Conservation (phyloP, 371 early-diverging fungal genomes). For the Mortierella sp. region DNA sequence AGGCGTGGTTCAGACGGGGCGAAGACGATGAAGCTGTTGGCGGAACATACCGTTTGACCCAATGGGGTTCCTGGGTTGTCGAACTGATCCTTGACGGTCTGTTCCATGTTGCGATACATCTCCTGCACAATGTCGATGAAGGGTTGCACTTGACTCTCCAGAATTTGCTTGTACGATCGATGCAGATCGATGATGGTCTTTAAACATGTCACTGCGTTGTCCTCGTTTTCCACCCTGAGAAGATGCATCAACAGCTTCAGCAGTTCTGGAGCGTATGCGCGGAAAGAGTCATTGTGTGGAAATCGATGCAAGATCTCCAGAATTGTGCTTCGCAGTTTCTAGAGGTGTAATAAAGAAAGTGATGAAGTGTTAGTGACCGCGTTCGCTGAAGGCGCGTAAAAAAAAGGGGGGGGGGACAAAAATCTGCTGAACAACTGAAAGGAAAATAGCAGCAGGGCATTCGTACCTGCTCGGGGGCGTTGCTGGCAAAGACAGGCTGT, state of each 20-base stretch:
- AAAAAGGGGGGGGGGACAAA: not conserved
- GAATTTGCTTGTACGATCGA: slow-evolving; percentile 81
- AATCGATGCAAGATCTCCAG: slow-evolving; percentile 94
- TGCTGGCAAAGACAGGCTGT: slow-evolving; percentile 84
- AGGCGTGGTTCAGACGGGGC: not conserved
- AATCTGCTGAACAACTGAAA: not conserved
- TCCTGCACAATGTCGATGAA: slow-evolving; percentile 94
- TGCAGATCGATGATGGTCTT: slow-evolving; percentile 96
- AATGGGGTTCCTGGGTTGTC: slow-evolving; percentile 75
- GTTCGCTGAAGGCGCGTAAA: not conserved
- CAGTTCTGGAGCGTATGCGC: slow-evolving; percentile 71
- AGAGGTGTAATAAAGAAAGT: slow-evolving; percentile 17
- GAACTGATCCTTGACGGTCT: slow-evolving; percentile 85
- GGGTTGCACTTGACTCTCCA: slow-evolving; percentile 90
- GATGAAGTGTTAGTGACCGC: not conserved
- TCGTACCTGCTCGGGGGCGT: slow-evolving; percentile 87
- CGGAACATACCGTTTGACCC: slow-evolving; percentile 64
- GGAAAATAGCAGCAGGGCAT: not conserved
- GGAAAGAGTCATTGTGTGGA: slow-evolving; percentile 87
- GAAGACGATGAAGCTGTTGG: no score
- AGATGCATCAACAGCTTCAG: slow-evolving; percentile 80
- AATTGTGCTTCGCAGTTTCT: slow-evolving; percentile 94
- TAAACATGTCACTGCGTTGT: slow-evolving; percentile 93
- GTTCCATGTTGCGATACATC: slow-evolving; percentile 92
- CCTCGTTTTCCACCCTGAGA: slow-evolving; percentile 94